A percentile compares a stretch with the other conserved stretches of the same genome.
phyloP scores from a whole-genome alignment of 1,139 yeast species.

The Citeromyces hawaiiensis region DNA sequence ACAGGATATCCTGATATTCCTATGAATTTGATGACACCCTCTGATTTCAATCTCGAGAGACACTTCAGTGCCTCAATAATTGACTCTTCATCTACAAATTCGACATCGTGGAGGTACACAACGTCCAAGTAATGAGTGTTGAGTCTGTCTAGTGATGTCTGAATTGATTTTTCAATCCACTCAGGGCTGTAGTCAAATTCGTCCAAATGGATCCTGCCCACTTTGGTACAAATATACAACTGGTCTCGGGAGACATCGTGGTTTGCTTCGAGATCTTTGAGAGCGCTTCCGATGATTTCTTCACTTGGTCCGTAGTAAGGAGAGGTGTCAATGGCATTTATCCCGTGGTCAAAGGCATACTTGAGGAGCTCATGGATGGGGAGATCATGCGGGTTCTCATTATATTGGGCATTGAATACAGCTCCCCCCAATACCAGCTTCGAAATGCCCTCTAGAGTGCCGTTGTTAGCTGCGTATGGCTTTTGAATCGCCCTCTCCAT shows the following conservation, averaged over 20 bases:
- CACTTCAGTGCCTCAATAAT: constrained; percentile 52
- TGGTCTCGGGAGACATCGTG: constrained; percentile 33
- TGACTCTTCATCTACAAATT: constrained; percentile 48
- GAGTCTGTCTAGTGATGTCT: constrained; percentile 53
- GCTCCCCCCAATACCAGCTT: constrained; percentile 78
- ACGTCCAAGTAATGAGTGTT: constrained; percentile 60
- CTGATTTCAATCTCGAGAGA: constrained; percentile 41
- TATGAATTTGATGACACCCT: constrained; percentile 50
- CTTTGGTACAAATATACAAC: constrained; percentile 73
- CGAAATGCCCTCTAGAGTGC: constrained; percentile 23
- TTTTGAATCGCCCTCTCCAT: not conserved
- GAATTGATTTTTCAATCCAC: constrained; percentile 48
- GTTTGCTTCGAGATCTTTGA: constrained; percentile 29
- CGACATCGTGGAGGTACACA: constrained; percentile 82
- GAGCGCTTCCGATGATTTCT: constrained; percentile 53
- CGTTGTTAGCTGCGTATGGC: constrained; percentile 4
- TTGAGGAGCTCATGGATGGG: constrained; percentile 45
- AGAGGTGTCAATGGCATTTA: constrained; percentile 76
- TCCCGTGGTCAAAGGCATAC: constrained; percentile 51
- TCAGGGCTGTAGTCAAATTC: constrained; percentile 64
- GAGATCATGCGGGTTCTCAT: constrained; percentile 44
- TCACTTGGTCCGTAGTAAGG: constrained; percentile 94
- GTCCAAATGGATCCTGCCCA: constrained; percentile 57
- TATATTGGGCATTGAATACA: constrained; percentile 67
- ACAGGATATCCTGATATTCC: constrained; percentile 90